Conservation (phyloP, 2,329 filamentous ascomycete species). For the Ciborinia camelliae region DNA sequence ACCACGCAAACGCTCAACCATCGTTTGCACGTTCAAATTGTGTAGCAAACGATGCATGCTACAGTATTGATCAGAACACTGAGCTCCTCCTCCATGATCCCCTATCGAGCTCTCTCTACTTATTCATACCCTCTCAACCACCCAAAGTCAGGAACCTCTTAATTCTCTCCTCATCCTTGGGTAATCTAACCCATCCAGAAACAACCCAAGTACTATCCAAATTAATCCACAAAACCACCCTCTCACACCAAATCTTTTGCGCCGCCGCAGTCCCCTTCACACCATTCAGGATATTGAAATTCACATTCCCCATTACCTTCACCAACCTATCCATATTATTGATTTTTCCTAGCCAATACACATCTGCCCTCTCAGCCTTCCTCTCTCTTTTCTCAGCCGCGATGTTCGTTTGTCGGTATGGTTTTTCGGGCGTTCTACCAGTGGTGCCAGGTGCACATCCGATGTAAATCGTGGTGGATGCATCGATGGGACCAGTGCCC, state of each 20-base stretch:
- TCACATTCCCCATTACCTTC: background rate
- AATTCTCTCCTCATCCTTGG: background rate
- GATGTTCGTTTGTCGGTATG: background rate
- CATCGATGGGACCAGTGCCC: background rate
- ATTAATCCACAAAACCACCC: background rate
- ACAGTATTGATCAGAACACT: background rate
- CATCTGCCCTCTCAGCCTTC: background rate
- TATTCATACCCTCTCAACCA: background rate
- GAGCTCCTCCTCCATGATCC: background rate
- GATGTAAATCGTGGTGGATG: slow-evolving; percentile 4
- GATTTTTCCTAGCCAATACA: background rate
- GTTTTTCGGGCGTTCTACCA: background rate
- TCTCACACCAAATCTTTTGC: background rate
- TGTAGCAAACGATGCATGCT: too few relatives aligned
- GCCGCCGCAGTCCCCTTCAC: too few relatives aligned
- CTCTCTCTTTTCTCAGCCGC: background rate
- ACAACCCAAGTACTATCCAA: background rate
- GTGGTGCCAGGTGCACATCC: background rate
- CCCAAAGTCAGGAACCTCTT: background rate
- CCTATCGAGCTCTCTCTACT: background rate
- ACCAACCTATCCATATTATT: background rate
- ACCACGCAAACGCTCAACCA: too few relatives aligned
- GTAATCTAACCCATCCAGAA: background rate
- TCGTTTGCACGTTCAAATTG: too few relatives aligned
- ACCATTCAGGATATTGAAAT: background rate